A percentile compares a stretch with the other conserved stretches of the same genome.
Evolutionary conservation across 257 asterid species (phyloP).

Genomic region (Nicotiana knightiana): DNA sequence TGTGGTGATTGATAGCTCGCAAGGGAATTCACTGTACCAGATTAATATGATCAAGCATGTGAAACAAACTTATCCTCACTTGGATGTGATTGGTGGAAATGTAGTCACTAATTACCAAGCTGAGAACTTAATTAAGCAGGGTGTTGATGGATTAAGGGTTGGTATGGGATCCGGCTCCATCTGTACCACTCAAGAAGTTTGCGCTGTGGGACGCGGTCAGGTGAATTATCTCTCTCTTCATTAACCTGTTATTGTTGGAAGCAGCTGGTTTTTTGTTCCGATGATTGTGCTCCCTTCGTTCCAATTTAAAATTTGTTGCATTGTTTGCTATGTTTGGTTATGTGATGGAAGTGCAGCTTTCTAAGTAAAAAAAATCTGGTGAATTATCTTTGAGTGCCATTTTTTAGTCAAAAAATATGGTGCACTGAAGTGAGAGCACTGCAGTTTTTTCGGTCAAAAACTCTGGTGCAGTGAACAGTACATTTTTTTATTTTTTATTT

Average conservation of each 20-base stretch:
- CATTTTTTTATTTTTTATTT: too few relatives aligned
- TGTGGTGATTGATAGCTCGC: constrained; percentile 80
- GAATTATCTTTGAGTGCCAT: too few relatives aligned
- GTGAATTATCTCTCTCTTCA: constrained; percentile 18
- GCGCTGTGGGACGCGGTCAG: constrained; percentile 97
- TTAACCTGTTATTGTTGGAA: not conserved
- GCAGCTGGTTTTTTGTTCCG: not conserved
- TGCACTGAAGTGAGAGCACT: too few relatives aligned
- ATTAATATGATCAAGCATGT: constrained; percentile 75
- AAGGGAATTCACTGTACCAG: constrained; percentile 81
- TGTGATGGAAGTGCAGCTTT: not conserved
- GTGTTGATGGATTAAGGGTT: constrained; percentile 86
- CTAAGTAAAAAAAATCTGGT: too few relatives aligned
- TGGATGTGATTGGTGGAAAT: constrained; percentile 87
- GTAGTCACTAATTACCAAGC: constrained; percentile 77
- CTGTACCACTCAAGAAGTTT: constrained; percentile 83
- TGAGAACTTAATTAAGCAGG: constrained; percentile 76
- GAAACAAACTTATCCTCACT: constrained; percentile 54
- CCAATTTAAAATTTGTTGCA: not conserved
- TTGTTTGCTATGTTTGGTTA: not conserved
- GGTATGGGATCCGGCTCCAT: constrained; percentile 98
- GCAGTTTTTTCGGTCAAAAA: too few relatives aligned
- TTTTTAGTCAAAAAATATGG: too few relatives aligned
- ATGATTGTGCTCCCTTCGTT: not conserved
- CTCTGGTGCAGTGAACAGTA: too few relatives aligned